Conservation (phyloP, 768 basidiomycete genomes). For the Tricholoma flavovirens region DNA sequence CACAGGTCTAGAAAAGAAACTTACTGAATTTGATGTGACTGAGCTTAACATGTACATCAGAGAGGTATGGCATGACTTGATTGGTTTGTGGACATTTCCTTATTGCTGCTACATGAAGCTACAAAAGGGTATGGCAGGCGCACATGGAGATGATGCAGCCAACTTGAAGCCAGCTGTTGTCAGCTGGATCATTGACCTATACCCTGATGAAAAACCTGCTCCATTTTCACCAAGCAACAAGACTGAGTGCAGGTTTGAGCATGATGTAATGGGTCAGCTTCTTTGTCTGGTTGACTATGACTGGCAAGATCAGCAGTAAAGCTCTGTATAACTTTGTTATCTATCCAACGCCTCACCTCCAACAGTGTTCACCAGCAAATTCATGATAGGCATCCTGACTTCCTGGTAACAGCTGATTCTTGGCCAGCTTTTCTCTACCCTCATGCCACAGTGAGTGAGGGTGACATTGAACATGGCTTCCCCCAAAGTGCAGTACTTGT, state of each 20-base stretch:
- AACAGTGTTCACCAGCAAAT: conserved; percentile 1
- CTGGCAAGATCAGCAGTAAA: too few relatives aligned
- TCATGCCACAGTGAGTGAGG: neutral
- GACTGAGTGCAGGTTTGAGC: too few relatives aligned
- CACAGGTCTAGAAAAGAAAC: neutral
- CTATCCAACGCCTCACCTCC: neutral
- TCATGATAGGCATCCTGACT: conserved; percentile 7
- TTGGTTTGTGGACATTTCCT: too few relatives aligned
- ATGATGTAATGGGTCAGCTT: conserved; percentile 10
- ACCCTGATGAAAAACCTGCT: neutral
- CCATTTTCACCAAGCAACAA: too few relatives aligned
- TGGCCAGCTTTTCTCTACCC: too few relatives aligned
- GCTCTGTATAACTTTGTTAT: too few relatives aligned
- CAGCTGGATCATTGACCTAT: conserved; percentile 4
- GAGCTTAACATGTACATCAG: neutral
- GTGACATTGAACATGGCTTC: conserved; percentile 6
- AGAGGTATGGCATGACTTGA: neutral
- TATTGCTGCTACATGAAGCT: neutral
- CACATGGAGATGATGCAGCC: conserved; percentile 9
- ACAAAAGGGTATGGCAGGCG: conserved; percentile 1
- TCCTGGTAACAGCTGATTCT: too few relatives aligned
- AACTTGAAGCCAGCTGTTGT: too few relatives aligned
- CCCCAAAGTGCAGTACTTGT: conserved; percentile 7
- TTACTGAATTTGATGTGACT: too few relatives aligned
- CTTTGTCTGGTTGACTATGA: conserved; percentile 16